A percentile compares a stretch with the other conserved stretches of the same genome.
phyloP scores from a whole-genome alignment of 257 asterid genomes.

The Capsicum rhomboideum region DNA sequence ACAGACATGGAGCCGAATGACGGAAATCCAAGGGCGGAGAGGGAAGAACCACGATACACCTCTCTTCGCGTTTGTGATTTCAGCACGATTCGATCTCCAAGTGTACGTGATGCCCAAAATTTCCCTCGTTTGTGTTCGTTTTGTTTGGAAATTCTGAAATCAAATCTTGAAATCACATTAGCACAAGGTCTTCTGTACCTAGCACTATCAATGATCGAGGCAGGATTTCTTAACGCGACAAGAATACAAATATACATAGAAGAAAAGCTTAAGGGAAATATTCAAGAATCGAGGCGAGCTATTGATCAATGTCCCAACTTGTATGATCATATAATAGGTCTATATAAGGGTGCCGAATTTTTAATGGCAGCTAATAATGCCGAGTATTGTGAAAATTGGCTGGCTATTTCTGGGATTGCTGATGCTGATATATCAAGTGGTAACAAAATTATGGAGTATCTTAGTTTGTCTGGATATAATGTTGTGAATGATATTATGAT shows the following conservation, averaged over 20 bases:
- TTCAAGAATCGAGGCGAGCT: background rate
- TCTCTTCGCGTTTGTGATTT: too few species aligned
- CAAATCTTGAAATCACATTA: background rate
- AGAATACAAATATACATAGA: background rate
- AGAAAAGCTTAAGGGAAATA: background rate
- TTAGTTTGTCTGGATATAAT: background rate
- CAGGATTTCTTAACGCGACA: conserved; percentile 1
- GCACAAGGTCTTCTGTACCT: background rate
- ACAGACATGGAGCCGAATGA: too few species aligned
- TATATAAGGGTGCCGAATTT: background rate
- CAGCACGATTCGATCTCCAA: too few species aligned
- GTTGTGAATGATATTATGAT: background rate
- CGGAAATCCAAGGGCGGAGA: too few species aligned
- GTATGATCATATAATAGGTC: background rate
- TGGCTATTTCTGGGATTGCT: background rate
- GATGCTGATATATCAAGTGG: background rate
- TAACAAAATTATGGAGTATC: background rate
- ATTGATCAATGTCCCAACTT: background rate
- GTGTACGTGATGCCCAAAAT: too few species aligned
- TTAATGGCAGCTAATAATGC: background rate
- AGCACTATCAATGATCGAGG: background rate
- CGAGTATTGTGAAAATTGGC: background rate
- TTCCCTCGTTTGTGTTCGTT: too few species aligned
- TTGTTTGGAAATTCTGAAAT: background rate
- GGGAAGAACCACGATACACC: too few species aligned